Base-by-base conservation (phyloP, 1,284 basidiomycete species). In the Erythrobasidium hasegawianum region DNA sequence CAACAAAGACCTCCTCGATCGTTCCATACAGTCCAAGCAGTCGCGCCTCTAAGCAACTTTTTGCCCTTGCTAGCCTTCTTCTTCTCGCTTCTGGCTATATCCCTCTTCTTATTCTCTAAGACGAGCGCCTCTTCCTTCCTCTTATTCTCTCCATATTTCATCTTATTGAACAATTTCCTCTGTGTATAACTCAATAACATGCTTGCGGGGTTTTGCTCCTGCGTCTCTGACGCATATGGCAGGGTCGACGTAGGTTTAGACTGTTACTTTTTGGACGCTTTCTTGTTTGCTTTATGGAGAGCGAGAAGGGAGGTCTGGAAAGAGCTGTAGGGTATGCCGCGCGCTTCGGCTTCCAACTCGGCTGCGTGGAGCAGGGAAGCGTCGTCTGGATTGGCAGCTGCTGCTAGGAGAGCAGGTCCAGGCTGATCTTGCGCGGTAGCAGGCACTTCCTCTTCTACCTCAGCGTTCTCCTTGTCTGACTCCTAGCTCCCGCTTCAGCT, bases 141-240 rank as follows among this genome's bases (percentile, higher is more conserved):
- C 64, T 89, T 90, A 76, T 84, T 84, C 76, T 94, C 84, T 69
- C 87, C 86, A 78, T 90, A 86, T 79, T 92, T 90, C 85, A 97
- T 89, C 81, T 90, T 89, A 78, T 95, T 91, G 80, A 96, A 97
- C 73, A 98, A 79, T 80, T 96, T 97, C 74, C 87, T 85, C 80
- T 97, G 89, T 81, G 90, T 94, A 81, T 94, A 95, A 80, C 90
- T 95, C 86, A 98, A 87, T 85, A 98, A 85, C 86, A 96, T 96
- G 83, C 95, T 96, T 79, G 92, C 89, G 87, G 97, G 90, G 75
- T 95, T 88, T 76, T 87, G 82, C 76, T 96, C 92, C 14, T 79
- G 81, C 29, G 80, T 78, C 69, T 68, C 69, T 72, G 79, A 72
- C 76, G 80, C 71, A 64, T 71, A 68, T 57, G 69, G 69, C 41